Base-by-base conservation (phyloP, 192 early-diverging fungal genomes). In the Coemansia sp. region DNA sequence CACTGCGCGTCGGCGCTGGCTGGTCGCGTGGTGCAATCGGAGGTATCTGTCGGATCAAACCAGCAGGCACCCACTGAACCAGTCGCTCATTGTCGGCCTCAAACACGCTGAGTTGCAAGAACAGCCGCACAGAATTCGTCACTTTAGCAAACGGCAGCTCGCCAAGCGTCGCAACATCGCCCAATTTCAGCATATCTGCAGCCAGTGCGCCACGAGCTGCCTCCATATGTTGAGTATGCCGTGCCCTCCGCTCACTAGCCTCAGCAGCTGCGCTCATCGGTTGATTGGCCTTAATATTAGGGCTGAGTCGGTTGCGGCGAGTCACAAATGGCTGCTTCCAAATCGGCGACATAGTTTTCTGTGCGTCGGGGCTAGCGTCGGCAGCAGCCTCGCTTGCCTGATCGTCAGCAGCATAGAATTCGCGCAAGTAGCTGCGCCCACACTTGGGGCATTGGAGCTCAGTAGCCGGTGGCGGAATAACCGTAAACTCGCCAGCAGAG, bases 101-200 rank as follows among this genome's bases (percentile, higher is more conserved):
- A 62, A 84, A 80, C 41, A 78, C 71, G 36, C 71, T 70, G 35
- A 84, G 76, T 66, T 77, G 64, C 61, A 84, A 45, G 56, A 69
- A 79, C 61, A 84, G 61, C 38, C 74, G 52, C 11, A 80, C 59
- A 0, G 77, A 60, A 37, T 84, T 84, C 2, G 76, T 62, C 11
- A 59, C 60, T 50, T 68, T 56, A 7, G 57, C 73, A 55, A 84
- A 79, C 16, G 82, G 70, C 63, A 76, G 31, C 21, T 45, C 14
- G 12, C 60, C 64, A 3, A 35, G 33, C 0, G 23, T 13, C 12
- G 58, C 71, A 18, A 34, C 48, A 16, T 9, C 50, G 33, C 47
- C 70, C 41, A 59, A 38, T 18, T 16, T 23, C 31, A 26, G 28
- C 18, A 64, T 34, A 6, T 60, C 64, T 0, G 53, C 41, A 4